Percentiles rank a stretch among this genome's conserved stretches.
phyloP scores from a whole-genome alignment of 257 asterid species.

The Pogostemon cablin region DNA sequence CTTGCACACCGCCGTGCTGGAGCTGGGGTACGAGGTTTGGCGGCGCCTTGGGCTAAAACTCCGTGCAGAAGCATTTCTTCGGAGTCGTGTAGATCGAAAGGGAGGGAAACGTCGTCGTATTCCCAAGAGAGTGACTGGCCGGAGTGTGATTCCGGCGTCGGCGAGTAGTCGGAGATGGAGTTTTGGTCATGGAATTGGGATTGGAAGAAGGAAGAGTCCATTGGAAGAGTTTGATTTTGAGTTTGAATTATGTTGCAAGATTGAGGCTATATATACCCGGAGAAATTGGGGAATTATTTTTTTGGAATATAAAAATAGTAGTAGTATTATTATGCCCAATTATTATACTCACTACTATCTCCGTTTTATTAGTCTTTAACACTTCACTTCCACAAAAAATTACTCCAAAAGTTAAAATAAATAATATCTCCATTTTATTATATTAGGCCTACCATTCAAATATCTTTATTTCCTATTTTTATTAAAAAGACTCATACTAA shows the following conservation, averaged over 20 bases:
- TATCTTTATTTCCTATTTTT: too few species aligned
- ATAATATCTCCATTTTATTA: too few species aligned
- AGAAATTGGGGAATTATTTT: constrained; percentile 8
- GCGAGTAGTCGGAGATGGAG: constrained; percentile 1
- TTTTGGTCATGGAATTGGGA: background rate
- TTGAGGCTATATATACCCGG: constrained; percentile 42
- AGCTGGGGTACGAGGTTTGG: constrained; percentile 25
- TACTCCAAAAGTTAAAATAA: too few species aligned
- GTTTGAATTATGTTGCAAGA: background rate
- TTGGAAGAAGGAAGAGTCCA: constrained; percentile 39
- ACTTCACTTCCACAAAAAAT: too few species aligned
- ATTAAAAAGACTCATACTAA: too few species aligned
- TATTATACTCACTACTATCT: background rate
- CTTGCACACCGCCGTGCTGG: constrained; percentile 31
- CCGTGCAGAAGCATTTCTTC: constrained; percentile 71
- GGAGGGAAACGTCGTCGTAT: constrained; percentile 47
- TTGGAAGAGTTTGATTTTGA: background rate
- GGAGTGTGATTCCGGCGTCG: constrained; percentile 5
- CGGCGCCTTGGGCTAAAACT: constrained; percentile 35
- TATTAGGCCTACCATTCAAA: too few species aligned
- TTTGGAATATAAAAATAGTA: background rate
- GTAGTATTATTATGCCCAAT: background rate
- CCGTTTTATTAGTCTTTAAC: background rate
- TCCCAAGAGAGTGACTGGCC: constrained; percentile 36
- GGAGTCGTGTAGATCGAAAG: constrained; percentile 67